A percentile compares a stretch with the other conserved stretches of the same genome.
Conservation (phyloP, 163 green algal genomes). For the Chlorella variabilis region DNA sequence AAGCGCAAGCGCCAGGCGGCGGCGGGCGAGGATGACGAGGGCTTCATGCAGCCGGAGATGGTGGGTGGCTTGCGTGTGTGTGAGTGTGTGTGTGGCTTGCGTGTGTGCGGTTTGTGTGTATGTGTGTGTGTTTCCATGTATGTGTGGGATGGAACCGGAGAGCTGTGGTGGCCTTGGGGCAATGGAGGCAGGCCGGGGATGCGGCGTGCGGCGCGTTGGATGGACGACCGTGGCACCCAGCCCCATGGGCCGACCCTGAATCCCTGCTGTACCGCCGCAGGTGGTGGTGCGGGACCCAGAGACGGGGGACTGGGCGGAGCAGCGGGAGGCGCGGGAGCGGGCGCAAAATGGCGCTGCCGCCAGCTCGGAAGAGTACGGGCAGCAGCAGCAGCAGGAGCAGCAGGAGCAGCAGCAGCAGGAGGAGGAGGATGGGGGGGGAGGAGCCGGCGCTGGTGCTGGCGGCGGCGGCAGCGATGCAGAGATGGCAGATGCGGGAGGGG, state of each 20-base stretch:
- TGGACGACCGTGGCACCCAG: too few relatives aligned
- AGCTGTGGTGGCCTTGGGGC: too few relatives aligned
- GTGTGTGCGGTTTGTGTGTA: not conserved
- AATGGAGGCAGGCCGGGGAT: too few relatives aligned
- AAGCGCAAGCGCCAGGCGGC: constrained; percentile 48
- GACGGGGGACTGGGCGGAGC: not conserved
- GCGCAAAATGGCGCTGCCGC: not conserved
- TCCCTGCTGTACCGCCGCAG: not conserved
- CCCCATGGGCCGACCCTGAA: too few relatives aligned
- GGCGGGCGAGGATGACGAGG: not conserved
- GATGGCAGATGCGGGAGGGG: not conserved
- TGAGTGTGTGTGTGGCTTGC: not conserved
- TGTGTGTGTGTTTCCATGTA: too few relatives aligned
- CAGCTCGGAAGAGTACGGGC: not conserved
- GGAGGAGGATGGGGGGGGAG: too few relatives aligned
- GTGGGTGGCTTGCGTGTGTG: constrained; percentile 8
- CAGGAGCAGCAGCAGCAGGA: too few relatives aligned
- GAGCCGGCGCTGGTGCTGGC: not conserved
- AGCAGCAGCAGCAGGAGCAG: not conserved
- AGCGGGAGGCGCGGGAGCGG: not conserved
- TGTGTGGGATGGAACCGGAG: too few relatives aligned
- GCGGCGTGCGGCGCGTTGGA: too few relatives aligned
- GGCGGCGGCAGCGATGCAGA: not conserved
- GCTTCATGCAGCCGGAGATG: constrained; percentile 46
- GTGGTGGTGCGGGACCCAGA: not conserved